Evolutionary conservation across 352 stramenopile genomes (phyloP), one percentile per base, ranked within the genome.

Genomic region (Pythium biforme): DNA sequence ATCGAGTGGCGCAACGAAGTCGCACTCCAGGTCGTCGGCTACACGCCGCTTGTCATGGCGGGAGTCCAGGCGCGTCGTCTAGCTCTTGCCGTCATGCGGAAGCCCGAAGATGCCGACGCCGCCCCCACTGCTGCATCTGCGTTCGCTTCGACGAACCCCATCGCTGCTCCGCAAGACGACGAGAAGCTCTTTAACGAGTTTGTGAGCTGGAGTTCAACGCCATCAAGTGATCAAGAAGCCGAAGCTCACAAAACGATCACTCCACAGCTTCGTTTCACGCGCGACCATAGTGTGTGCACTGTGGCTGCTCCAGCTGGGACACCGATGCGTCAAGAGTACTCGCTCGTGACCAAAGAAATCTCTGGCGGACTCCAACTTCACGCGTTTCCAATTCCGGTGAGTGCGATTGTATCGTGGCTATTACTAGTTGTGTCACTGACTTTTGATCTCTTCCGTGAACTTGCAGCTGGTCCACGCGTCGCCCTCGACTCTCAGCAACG

Each of bases 111-210:
- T 1, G 66, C 62, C 19, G 48, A 58, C 25, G 54, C 60, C 9
- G 64, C 64, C 1, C 53, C 61, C 0, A 47, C 43, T 15, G 61
- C 61, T 25, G 47, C 53, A 11, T 27, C 54, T 20, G 33, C 26
- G 15, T 53, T 62, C 11, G 23, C 47, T 4, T 29, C 53, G 4
- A 26, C 46, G 27, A 41, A 26, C 20, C 31, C 56, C 9, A n/a
- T n/a, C n/a, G n/a, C 27, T 2, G 62, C 53, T 9, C 59, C 62
- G 0, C 67, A 82, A 27, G 83, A 92, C 65, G 83, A 94, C 12
- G 84, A 95, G 52, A 89, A 86, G 41, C 54, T 79, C 11, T 95
- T 94, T 46, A 94, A 94, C 53, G 81, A 94, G 53, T 92, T 95
- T 50, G 81, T 94, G 51, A 92, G 77, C 57, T 92, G 83, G 84